These are phyloP conservation scores for Obelidium mucronatum DNA, from an alignment of 192 early-diverging fungal genomes.

Conservation along the genomic window DNA sequence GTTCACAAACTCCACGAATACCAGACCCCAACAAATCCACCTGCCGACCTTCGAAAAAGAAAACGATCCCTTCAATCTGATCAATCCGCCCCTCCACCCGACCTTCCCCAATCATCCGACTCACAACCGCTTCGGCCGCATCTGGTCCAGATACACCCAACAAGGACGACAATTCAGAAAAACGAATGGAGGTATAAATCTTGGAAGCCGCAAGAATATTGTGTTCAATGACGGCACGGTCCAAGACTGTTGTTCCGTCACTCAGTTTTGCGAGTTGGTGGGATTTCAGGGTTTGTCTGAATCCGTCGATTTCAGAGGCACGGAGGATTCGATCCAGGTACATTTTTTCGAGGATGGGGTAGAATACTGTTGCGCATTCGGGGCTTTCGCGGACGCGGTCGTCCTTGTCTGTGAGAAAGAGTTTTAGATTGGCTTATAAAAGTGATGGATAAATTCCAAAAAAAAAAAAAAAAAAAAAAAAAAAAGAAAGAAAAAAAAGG, in stretches of 20 bases:
- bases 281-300: slow-evolving; percentile 71
- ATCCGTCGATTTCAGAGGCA: slow-evolving; percentile 79
- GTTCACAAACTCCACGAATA: slow-evolving; percentile 59
- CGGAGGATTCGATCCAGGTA: slow-evolving; percentile 88
- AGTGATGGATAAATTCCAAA: too few species aligned
- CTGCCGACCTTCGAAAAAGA: slow-evolving; percentile 57
- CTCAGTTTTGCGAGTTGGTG: slow-evolving; percentile 81
- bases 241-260: slow-evolving; percentile 81
- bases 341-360: slow-evolving; percentile 91
- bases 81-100: slow-evolving; percentile 90
- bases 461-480: too few species aligned
- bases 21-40: slow-evolving; percentile 52
- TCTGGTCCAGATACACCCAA: slow-evolving; percentile 67
- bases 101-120: slow-evolving; percentile 90
- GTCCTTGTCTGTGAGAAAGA: slow-evolving; percentile 70
- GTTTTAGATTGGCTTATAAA: not conserved
- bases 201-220: slow-evolving; percentile 87
- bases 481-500: too few species aligned
- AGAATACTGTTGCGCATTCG: slow-evolving; percentile 39
- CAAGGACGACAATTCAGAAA: slow-evolving; percentile 82
- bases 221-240: slow-evolving; percentile 94
- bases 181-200: slow-evolving; percentile 92
- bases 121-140: slow-evolving; percentile 83
- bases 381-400: slow-evolving; percentile 84
- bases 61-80: slow-evolving; percentile 86